phyloP scores from a whole-genome alignment of 1,284 basidiomycete species.

The Cronartium ribicola region DNA sequence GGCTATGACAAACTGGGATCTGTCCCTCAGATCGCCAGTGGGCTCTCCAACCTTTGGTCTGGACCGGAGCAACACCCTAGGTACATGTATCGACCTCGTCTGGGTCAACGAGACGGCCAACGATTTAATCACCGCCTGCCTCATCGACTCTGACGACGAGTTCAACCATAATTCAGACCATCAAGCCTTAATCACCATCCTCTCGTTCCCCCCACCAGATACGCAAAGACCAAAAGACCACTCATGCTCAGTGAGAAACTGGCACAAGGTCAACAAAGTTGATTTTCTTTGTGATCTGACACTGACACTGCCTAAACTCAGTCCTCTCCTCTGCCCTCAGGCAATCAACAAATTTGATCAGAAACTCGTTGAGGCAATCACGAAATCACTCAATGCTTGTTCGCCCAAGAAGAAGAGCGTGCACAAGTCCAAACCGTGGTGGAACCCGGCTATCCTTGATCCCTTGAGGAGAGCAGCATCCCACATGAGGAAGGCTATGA shows the following conservation, averaged over 20 bases:
- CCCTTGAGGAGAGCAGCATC: not conserved
- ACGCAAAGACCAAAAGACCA: not conserved
- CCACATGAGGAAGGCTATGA: not conserved
- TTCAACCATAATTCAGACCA: slow-evolving; percentile 23
- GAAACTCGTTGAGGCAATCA: not conserved
- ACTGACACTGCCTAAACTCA: not conserved
- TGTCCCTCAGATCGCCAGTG: not conserved
- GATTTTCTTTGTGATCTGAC: not conserved
- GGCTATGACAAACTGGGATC: not conserved
- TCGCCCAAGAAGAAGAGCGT: not conserved
- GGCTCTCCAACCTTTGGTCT: slow-evolving; percentile 9
- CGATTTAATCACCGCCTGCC: not conserved
- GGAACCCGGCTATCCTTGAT: not conserved
- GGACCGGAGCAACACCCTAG: not conserved
- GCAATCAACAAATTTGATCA: not conserved
- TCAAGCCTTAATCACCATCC: slow-evolving; percentile 16
- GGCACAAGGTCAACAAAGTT: not conserved
- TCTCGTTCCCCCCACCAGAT: not conserved
- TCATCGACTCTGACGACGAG: not conserved
- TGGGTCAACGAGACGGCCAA: slow-evolving; percentile 10
- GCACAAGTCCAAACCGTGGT: not conserved
- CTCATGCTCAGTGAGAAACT: not conserved
- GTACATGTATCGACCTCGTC: slow-evolving; percentile 8
- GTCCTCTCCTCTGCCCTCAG: not conserved
- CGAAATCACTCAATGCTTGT: not conserved